Evolutionary conservation across 176 grass and related monocot genomes (phyloP).

Genomic region (Eremochloa ophiuroides): DNA sequence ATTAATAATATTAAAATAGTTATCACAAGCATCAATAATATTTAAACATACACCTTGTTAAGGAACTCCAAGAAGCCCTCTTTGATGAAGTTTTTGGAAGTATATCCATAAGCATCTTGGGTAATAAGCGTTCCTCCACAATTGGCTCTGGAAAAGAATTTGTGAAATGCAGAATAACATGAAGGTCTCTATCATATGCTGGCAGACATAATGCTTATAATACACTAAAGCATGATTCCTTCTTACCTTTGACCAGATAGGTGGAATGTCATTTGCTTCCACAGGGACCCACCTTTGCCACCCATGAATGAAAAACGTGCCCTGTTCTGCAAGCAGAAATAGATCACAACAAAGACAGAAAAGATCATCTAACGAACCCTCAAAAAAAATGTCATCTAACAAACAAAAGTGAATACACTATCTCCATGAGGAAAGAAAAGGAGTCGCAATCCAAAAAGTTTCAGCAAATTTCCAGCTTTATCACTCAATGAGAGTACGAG

Average conservation of each 20-base stretch:
- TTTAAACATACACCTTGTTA: conserved; percentile 64
- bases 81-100: conserved; percentile 50
- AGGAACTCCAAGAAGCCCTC: conserved; percentile 87
- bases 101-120: conserved; percentile 50
- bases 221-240: background rate
- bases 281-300: conserved; percentile 81
- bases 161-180: background rate
- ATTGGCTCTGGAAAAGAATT: conserved; percentile 42
- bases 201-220: background rate
- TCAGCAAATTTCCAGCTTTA: background rate
- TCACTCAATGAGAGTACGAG: background rate
- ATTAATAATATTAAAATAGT: background rate
- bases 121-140: conserved; percentile 70
- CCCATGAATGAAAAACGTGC: conserved; percentile 99
- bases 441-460: background rate
- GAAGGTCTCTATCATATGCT: background rate
- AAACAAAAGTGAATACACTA: background rate
- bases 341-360: background rate
- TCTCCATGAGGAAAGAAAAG: background rate
- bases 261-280: conserved; percentile 89
- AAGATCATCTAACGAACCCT: too few species aligned
- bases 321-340: conserved; percentile 69
- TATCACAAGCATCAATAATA: background rate
- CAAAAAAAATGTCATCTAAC: too few species aligned
- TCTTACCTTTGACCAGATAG: conserved; percentile 59